These are phyloP conservation scores for Phytophthora sansomeana DNA, from an alignment of 352 stramenopile genomes.

Conservation along the genomic window DNA sequence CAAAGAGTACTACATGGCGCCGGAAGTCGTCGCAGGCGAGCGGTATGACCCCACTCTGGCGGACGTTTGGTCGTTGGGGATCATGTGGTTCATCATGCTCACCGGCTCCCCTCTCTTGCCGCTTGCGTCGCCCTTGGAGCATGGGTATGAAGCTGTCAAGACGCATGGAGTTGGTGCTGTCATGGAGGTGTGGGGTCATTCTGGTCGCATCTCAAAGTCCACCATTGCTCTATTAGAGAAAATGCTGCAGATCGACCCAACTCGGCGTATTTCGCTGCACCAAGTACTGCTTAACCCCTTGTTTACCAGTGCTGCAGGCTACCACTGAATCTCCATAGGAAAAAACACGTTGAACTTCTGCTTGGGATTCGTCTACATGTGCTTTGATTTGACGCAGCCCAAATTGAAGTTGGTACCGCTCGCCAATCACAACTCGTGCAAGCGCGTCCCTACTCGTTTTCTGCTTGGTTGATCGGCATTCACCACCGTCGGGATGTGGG, in stretches of 20 bases:
- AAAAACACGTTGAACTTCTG: no score
- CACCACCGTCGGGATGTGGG: background rate
- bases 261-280: constrained; percentile 16
- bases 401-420: constrained; percentile 24
- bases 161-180: constrained; percentile 38
- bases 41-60: constrained; percentile 92
- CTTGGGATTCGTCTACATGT: constrained; percentile 5
- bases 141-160: constrained; percentile 35
- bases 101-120: constrained; percentile 78
- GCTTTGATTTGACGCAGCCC: constrained; percentile 25
- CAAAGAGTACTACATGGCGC: constrained; percentile 96
- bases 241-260: constrained; percentile 46
- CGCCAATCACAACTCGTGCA: constrained; percentile 19
- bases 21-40: constrained; percentile 83
- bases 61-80: constrained; percentile 94
- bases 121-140: constrained; percentile 37
- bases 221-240: constrained; percentile 31
- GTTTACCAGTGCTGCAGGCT: background rate
- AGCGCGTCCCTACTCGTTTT: constrained; percentile 8
- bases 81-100: constrained; percentile 95
- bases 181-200: constrained; percentile 45
- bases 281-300: constrained; percentile 23
- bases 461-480: constrained; percentile 2
- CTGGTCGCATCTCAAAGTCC: constrained; percentile 8
- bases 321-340: no score